Evolutionary conservation across 352 stramenopile genomes (phyloP).

Genomic region (Globisporangium yorkense): DNA sequence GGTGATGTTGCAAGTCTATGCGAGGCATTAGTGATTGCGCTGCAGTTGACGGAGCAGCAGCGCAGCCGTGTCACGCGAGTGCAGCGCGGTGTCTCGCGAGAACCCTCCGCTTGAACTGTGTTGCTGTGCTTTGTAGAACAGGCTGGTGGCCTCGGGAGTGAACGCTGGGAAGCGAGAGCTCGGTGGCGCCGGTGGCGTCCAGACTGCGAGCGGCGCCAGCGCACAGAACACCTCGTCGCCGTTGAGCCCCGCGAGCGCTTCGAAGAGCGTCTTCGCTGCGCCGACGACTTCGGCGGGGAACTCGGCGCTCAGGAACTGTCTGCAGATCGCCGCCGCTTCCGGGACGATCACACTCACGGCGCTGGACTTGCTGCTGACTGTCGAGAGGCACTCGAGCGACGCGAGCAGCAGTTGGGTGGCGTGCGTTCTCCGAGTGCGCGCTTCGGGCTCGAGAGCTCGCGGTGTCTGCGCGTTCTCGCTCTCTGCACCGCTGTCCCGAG

Average conservation of each 20-base stretch:
- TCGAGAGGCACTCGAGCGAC: constrained; percentile 47
- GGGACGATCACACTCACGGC: constrained; percentile 53
- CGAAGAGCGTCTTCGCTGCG: constrained; percentile 35
- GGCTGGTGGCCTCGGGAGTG: constrained; percentile 17
- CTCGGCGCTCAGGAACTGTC: constrained; percentile 34
- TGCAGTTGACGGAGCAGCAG: constrained; percentile 10
- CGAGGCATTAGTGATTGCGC: constrained; percentile 2
- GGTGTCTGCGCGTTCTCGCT: background rate
- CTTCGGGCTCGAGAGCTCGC: constrained; percentile 3
- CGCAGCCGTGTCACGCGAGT: background rate
- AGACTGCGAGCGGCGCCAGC: constrained; percentile 40
- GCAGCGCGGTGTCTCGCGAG: background rate
- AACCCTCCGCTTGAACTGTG: background rate
- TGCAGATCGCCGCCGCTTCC: constrained; percentile 36
- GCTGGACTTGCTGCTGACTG: constrained; percentile 33
- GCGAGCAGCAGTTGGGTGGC: constrained; percentile 54
- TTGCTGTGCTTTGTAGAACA: constrained; percentile 24
- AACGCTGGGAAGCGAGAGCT: constrained; percentile 33
- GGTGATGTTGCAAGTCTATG: background rate
- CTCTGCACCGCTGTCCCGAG: background rate
- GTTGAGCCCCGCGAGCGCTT: constrained; percentile 44
- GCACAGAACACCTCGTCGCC: constrained; percentile 69
- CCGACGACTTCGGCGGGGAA: constrained; percentile 32
- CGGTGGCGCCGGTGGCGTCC: constrained; percentile 42
- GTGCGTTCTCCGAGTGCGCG: constrained; percentile 33